Evolutionary conservation across 352 stramenopile species (phyloP).

Genomic region (Phytophthora macrochlamydospora): DNA sequence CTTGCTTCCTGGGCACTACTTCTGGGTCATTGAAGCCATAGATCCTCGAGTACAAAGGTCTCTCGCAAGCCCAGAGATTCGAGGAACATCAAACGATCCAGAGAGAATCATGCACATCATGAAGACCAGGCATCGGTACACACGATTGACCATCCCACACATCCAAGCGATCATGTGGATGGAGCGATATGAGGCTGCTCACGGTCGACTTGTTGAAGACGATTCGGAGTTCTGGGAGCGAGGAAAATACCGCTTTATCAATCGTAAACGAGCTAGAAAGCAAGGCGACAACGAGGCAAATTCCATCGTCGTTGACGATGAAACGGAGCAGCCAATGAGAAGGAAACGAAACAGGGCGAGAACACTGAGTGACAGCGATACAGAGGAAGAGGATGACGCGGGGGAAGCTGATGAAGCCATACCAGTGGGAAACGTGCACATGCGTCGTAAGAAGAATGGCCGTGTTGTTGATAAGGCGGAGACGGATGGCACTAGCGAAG

Average conservation of each 20-base stretch:
- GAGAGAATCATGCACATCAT: slow-evolving; percentile 33
- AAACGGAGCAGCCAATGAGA: neutral
- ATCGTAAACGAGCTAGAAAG: neutral
- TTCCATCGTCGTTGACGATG: neutral
- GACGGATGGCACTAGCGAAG: neutral
- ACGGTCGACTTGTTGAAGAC: slow-evolving; percentile 24
- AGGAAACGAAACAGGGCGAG: neutral
- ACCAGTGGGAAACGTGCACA: neutral
- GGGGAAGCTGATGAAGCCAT: neutral
- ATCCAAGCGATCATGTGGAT: slow-evolving; percentile 59
- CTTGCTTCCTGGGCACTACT: slow-evolving; percentile 45
- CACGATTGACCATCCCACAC: slow-evolving; percentile 1
- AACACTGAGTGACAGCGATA: neutral
- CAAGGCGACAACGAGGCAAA: neutral
- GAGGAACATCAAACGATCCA: slow-evolving; percentile 26
- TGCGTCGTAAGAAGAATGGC: neutral
- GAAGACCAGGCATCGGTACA: slow-evolving; percentile 3
- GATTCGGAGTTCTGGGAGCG: slow-evolving; percentile 9
- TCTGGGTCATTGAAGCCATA: slow-evolving; percentile 38
- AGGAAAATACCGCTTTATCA: neutral
- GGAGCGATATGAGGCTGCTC: slow-evolving; percentile 39
- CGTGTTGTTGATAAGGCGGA: neutral
- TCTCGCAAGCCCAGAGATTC: slow-evolving; percentile 27
- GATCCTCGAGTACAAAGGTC: neutral
- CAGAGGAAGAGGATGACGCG: neutral